Evolutionary conservation across 2,329 filamentous ascomycete genomes (phyloP).

Genomic region (Nemania abortiva): DNA sequence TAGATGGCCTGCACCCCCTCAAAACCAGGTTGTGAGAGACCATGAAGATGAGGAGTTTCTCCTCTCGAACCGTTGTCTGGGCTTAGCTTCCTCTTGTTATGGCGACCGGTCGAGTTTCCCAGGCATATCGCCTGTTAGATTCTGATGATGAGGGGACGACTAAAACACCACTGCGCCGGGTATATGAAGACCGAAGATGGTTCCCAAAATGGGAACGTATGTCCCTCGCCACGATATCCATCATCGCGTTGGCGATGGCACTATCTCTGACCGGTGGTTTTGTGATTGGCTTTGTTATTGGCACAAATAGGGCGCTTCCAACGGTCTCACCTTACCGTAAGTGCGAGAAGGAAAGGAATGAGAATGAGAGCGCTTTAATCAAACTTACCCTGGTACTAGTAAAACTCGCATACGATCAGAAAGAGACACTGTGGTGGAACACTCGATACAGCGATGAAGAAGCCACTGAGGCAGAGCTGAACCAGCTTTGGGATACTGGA

Average conservation of each 20-base stretch:
- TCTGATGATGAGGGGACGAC: background rate
- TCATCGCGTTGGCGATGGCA: background rate
- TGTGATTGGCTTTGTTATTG: background rate
- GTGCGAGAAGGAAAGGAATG: background rate
- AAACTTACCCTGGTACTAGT: background rate
- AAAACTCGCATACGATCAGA: conserved; percentile 2
- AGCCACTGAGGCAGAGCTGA: conserved; percentile 1
- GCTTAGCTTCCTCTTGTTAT: background rate
- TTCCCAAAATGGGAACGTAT: background rate
- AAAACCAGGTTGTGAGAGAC: too few species aligned
- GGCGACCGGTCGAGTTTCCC: background rate
- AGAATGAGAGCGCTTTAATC: background rate
- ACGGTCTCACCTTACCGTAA: conserved; percentile 9
- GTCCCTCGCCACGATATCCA: background rate
- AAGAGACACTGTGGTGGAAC: conserved; percentile 8
- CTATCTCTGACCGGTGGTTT: background rate
- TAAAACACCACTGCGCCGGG: background rate
- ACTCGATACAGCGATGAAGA: conserved; percentile 2
- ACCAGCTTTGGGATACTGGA: conserved; percentile 5
- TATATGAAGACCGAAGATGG: background rate
- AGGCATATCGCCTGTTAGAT: conserved; percentile 10
- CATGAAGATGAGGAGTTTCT: background rate
- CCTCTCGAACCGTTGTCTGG: background rate
- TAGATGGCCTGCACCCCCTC: background rate
- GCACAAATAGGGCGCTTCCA: background rate